Evolutionary conservation across 1,284 basidiomycete species (phyloP), one percentile per base, ranked within the genome.

Genomic region (Cryptococcus floricola): DNA sequence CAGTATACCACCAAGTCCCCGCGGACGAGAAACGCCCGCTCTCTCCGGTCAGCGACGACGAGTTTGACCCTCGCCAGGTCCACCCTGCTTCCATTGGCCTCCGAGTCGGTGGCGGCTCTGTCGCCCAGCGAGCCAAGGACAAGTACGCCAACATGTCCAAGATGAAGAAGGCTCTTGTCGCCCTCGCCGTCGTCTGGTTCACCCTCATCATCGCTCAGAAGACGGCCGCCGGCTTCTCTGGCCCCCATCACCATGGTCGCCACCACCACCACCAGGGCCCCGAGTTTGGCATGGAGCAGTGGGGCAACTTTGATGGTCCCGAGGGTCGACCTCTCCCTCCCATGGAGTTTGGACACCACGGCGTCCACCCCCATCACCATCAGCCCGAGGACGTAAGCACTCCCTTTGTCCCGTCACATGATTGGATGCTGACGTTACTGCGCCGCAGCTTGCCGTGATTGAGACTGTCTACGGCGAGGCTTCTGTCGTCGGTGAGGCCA

Each of bases 81-180:
- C 56, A 61, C 42, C 60, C 60, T 16, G 56, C 49, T 37, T 58
- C 60, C 14, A 51, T 53, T 23, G 60, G 59, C 18, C 28, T 50
- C 16, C 23, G 38, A 19, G 34, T 50, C n/a, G 48, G 45, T 23
- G 27, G 34, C 28, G n/a, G 19, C 19, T 19, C 37, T n/a, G 43
- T 34, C 50, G 38, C 14, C 14, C 47, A 44, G 41, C 14, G 12
- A 28, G 39, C 44, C 31, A 57, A 58, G 46, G 46, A 51, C 27
- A 34, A 27, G n/a, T 46, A 39, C 39, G 5, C 13, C 25, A 43
- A 50, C 37, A 28, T 60, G 18, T 56, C 53, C 27, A 62, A 56
- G 47, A 28, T 48, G 16, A 62, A 60, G 52, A 64, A 60, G 49
- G 52, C 58, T 19, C 48, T 64, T 14, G 14, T 59, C 23, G 59